Evolutionary conservation across 2,329 filamentous ascomycete genomes (phyloP), one percentile per base, ranked within the genome.

Genomic region (Penicillium capsulatum): DNA sequence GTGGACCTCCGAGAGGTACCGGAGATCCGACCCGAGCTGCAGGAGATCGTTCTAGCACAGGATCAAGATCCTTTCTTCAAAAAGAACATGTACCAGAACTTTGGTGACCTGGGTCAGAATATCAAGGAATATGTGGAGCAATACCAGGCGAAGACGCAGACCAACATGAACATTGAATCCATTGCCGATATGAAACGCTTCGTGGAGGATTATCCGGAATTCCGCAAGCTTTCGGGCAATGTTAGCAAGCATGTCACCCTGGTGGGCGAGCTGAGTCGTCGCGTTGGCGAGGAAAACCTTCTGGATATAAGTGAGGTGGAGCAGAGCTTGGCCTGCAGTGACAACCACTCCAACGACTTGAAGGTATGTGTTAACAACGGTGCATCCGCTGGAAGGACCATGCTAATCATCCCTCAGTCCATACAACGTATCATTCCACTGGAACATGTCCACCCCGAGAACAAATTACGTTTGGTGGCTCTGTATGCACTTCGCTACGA

Each of bases 111-210:
- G 4, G 90, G 92, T 8, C 86, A 91, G 28, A 96, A 94, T 54
- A 95, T 96, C 61, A 97, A 97, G 65, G 90, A 96, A 77, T 98
- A 98, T 55, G 92, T 98, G 39, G 90, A 95, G 60, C 92, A 97
- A 61, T 98, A 97, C 59, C 92, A 97, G 56, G 88, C 86, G 9
- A 96, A 94, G 64, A 95, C 91, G n/a, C 91, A 97, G 60, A 95
- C 84, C 55, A 95, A 83, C 55, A 86, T 89, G 62, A 92, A 95
- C 60, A 90, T 98, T 45, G 92, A 98, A 60, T 96, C 91, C 11
- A 97, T 98, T 60, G 77, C 84, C 39, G 92, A 98, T 63, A 98
- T 98, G 94, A 98, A 98, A 66, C 86, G 90, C 30, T 98, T 98
- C 56, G 94, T 98, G 39, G 92, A 98, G 65, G 92, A 98, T 59